A percentile compares a stretch with the other conserved stretches of the same genome.
These are phyloP conservation scores for Punica granatum DNA, from an alignment of 345 rosid genomes.

Conservation along the genomic window DNA sequence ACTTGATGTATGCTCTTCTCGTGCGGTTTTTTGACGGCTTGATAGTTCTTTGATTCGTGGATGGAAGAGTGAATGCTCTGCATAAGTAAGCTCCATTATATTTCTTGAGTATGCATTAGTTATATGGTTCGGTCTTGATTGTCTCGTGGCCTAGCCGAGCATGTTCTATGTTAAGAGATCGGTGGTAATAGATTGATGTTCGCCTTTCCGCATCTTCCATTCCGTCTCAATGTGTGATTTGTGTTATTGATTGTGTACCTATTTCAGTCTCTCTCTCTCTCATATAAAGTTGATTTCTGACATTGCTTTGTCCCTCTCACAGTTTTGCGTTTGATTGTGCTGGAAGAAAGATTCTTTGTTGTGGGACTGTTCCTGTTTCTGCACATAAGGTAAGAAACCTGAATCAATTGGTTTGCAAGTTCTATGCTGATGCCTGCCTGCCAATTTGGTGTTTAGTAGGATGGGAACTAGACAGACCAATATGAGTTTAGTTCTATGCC, in stretches of 20 bases:
- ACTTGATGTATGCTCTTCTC: not conserved
- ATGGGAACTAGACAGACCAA: not conserved
- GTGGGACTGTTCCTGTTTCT: not conserved
- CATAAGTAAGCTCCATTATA: not conserved
- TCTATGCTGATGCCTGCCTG: not conserved
- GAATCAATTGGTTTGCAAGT: not conserved
- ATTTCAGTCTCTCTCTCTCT: not conserved
- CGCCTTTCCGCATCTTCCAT: not conserved
- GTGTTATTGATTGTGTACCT: not conserved
- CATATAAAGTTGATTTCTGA: not conserved
- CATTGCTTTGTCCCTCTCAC: not conserved
- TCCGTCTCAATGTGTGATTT: not conserved
- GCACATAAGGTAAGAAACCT: not conserved
- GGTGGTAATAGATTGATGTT: not conserved
- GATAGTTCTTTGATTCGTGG: not conserved
- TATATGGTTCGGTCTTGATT: not conserved
- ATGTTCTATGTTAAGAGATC: not conserved
- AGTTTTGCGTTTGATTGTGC: not conserved
- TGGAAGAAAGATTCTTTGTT: not conserved
- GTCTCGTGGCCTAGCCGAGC: not conserved
- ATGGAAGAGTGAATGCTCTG: not conserved
- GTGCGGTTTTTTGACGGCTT: not conserved
- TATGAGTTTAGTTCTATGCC: not conserved
- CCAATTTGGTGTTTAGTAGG: not conserved
- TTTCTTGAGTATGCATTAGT: not conserved